phyloP scores from a whole-genome alignment of 2,329 filamentous ascomycete genomes.

The Huntiella omanensis region DNA sequence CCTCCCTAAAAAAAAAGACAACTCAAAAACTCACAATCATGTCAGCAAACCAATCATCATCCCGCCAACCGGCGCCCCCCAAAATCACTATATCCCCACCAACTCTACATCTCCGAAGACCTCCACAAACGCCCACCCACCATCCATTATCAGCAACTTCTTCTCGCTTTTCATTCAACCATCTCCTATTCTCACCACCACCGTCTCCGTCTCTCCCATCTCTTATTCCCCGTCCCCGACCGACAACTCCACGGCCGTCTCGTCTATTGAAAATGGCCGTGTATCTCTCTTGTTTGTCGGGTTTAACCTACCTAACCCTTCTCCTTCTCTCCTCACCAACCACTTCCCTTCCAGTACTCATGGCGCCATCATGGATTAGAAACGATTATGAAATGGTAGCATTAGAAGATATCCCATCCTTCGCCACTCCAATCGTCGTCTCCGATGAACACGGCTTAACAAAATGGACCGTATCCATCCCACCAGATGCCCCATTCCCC shows the following conservation, averaged over 20 bases:
- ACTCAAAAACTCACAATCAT: constrained; percentile 17
- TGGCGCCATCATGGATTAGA: constrained; percentile 13
- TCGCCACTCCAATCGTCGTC: constrained; percentile 54
- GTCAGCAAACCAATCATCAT: constrained; percentile 27
- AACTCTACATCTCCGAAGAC: constrained; percentile 38
- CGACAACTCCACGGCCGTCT: constrained; percentile 40
- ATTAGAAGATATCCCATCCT: constrained; percentile 45
- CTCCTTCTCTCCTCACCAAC: constrained; percentile 16
- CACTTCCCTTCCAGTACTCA: constrained; percentile 15
- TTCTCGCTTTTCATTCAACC: constrained; percentile 46
- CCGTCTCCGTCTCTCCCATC: constrained; percentile 55
- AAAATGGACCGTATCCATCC: constrained; percentile 71
- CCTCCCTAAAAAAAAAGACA: no score
- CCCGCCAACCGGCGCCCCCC: constrained; percentile 21
- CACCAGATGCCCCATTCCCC: constrained; percentile 46
- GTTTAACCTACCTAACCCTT: constrained; percentile 30
- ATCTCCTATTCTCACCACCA: constrained; percentile 46
- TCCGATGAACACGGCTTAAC: constrained; percentile 43
- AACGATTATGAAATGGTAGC: constrained; percentile 48
- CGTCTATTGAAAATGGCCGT: constrained; percentile 36
- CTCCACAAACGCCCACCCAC: constrained; percentile 39
- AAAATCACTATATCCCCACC: constrained; percentile 36
- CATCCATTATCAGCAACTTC: constrained; percentile 39
- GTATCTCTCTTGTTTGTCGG: constrained; percentile 30
- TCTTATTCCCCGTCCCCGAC: constrained; percentile 44